phyloP scores from a whole-genome alignment of 441 rosid genomes.

The Viola pubescens region DNA sequence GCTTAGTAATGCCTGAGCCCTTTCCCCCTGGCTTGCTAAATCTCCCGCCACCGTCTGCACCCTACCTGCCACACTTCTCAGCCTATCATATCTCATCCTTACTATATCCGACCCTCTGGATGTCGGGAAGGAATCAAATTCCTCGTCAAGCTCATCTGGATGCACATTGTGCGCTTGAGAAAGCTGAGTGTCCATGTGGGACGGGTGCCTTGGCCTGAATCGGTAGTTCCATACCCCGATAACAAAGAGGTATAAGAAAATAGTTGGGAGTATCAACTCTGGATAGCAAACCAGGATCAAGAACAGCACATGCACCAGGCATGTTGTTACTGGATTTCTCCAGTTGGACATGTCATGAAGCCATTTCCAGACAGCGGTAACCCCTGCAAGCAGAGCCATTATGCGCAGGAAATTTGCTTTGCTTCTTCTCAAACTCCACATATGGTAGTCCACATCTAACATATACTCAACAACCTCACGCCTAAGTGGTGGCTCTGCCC shows the following conservation, averaged over 20 bases:
- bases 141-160: slow-evolving; percentile 44
- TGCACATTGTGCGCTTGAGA: slow-evolving; percentile 27
- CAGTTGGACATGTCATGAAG: slow-evolving; percentile 40
- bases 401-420: slow-evolving; percentile 45
- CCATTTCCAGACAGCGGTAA: slow-evolving; percentile 34
- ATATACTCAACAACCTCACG: slow-evolving; percentile 51
- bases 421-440: slow-evolving; percentile 53
- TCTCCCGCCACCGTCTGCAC: slow-evolving; percentile 34
- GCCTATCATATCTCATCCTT: slow-evolving; percentile 43
- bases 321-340: slow-evolving; percentile 41
- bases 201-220: slow-evolving; percentile 46
- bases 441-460: slow-evolving; percentile 49
- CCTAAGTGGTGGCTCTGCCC: slow-evolving; percentile 50
- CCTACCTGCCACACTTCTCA: slow-evolving; percentile 46
- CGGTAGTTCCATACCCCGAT: slow-evolving; percentile 34
- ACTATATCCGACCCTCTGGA: slow-evolving; percentile 22
- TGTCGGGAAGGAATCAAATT: slow-evolving; percentile 38
- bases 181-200: slow-evolving; percentile 37
- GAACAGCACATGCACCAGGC: slow-evolving; percentile 30
- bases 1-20: slow-evolving; percentile 31
- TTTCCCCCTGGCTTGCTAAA: slow-evolving; percentile 40
- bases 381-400: slow-evolving; percentile 21
- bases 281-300: slow-evolving; percentile 34
- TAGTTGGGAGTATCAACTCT: slow-evolving; percentile 24
- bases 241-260: slow-evolving; percentile 29